Evolutionary conservation across 2,329 filamentous ascomycete species (phyloP).

Genomic region (Fusarium mangiferae): DNA sequence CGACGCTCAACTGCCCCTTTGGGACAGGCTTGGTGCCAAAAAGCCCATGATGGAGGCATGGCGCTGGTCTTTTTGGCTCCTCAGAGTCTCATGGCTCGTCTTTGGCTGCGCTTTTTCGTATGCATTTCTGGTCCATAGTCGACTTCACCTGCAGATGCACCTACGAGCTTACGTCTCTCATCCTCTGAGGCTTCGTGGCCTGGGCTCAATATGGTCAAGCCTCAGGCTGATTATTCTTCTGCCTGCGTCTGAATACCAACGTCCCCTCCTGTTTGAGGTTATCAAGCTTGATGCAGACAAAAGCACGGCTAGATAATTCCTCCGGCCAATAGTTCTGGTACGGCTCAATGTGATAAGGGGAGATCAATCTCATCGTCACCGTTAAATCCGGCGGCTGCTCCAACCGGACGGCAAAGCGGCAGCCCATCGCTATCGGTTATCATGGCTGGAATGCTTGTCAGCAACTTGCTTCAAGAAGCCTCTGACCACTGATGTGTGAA

Average conservation of each 20-base stretch:
- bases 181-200: conserved; percentile 39
- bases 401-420: conserved; percentile 27
- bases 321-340: conserved; percentile 19
- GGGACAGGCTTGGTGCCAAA: conserved; percentile 29
- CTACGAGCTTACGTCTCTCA: conserved; percentile 39
- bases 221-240: conserved; percentile 36
- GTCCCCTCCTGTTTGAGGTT: conserved; percentile 25
- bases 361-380: conserved; percentile 5
- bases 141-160: conserved; percentile 31
- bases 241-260: conserved; percentile 20
- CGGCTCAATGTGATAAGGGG: conserved; percentile 8
- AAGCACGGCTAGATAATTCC: conserved; percentile 22
- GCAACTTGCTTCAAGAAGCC: conserved; percentile 3
- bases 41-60: conserved; percentile 35
- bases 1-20: conserved; percentile 45
- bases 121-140: conserved; percentile 21
- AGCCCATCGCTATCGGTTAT: conserved; percentile 2
- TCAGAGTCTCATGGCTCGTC: conserved; percentile 16
- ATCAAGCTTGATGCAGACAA: conserved; percentile 26
- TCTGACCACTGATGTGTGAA: neutral
- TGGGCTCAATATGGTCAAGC: conserved; percentile 41
- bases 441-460: conserved; percentile 22
- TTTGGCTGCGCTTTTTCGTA: conserved; percentile 25
- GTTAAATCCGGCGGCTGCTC: conserved; percentile 13
- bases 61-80: neutral